Evolutionary conservation across 352 stramenopile species (phyloP).

Genomic region (Phytophthora sansomeana): DNA sequence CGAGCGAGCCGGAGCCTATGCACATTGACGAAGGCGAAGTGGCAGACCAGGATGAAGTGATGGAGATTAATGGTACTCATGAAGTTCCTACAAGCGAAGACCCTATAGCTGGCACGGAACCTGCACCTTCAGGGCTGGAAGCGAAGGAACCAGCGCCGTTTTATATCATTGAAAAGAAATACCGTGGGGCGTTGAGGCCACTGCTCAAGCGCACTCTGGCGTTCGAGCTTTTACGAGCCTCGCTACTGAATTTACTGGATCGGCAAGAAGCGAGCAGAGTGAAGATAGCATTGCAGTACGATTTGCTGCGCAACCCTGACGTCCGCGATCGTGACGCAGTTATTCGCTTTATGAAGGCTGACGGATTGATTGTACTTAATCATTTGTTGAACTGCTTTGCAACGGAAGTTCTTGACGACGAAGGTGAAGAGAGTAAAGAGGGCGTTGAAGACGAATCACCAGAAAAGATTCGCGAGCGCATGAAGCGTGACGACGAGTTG

Average conservation of each 20-base stretch:
- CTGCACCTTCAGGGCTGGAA: constrained; percentile 1
- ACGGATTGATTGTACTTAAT: constrained; percentile 68
- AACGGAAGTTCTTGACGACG: constrained; percentile 36
- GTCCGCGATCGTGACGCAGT: constrained; percentile 72
- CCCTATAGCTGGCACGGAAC: neutral
- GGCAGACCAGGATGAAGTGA: constrained; percentile 15
- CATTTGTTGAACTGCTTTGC: constrained; percentile 52
- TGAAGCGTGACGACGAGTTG: constrained; percentile 39
- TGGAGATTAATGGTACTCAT: constrained; percentile 6
- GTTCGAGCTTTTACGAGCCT: constrained; percentile 67
- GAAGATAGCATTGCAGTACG: constrained; percentile 63
- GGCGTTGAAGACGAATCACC: constrained; percentile 7
- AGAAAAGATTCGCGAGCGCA: constrained; percentile 19
- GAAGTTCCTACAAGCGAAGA: constrained; percentile 2
- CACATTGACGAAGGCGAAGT: constrained; percentile 38
- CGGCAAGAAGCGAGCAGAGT: constrained; percentile 40
- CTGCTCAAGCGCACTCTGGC: constrained; percentile 57
- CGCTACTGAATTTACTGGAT: constrained; percentile 67
- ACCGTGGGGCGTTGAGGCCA: constrained; percentile 38
- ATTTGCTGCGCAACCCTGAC: constrained; percentile 65
- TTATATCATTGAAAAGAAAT: constrained; percentile 59
- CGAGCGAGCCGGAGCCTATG: constrained; percentile 46
- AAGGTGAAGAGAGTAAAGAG: constrained; percentile 27
- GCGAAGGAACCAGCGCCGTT: constrained; percentile 27
- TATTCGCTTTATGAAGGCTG: constrained; percentile 64